Conservation (phyloP, 805 yeast genomes). For the Kodamaea laetipori region DNA sequence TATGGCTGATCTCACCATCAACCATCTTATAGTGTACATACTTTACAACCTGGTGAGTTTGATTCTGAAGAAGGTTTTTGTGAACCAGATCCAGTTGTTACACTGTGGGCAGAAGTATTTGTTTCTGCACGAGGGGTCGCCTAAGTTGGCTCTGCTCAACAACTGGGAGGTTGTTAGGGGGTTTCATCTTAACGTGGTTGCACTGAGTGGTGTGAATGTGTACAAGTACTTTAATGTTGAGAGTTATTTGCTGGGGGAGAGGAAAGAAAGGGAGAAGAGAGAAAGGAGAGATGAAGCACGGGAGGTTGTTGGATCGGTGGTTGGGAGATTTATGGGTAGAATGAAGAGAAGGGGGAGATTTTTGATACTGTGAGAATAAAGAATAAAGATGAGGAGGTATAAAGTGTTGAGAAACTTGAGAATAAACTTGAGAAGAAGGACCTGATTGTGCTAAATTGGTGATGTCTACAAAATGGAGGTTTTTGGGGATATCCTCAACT, state of each 20-base stretch:
- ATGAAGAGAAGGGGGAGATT: not conserved
- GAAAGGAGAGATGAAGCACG: not conserved
- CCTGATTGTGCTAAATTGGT: no score
- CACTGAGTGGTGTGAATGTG: constrained; percentile 6
- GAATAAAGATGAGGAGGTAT: no score
- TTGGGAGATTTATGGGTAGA: constrained; percentile 2
- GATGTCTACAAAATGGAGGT: no score
- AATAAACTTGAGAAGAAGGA: no score
- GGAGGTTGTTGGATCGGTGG: not conserved
- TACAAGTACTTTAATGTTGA: constrained; percentile 19
- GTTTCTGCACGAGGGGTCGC: constrained; percentile 5
- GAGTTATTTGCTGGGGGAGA: constrained; percentile 13
- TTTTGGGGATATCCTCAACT: no score
- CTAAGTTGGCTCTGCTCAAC: constrained; percentile 3
- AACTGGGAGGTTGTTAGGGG: constrained; percentile 9
- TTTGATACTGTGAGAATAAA: not conserved
- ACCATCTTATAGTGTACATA: constrained; percentile 24
- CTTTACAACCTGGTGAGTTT: constrained; percentile 17
- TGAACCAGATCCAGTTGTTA: constrained; percentile 24
- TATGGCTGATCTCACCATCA: constrained; percentile 17
- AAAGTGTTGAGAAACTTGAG: no score
- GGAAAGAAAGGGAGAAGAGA: not conserved
- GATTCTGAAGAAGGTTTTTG: constrained; percentile 8
- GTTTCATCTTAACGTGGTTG: constrained; percentile 15
- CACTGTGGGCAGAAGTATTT: constrained; percentile 20